Evolutionary conservation across 1,284 basidiomycete species (phyloP).

Genomic region (Cryptococcus maquisensis): DNA sequence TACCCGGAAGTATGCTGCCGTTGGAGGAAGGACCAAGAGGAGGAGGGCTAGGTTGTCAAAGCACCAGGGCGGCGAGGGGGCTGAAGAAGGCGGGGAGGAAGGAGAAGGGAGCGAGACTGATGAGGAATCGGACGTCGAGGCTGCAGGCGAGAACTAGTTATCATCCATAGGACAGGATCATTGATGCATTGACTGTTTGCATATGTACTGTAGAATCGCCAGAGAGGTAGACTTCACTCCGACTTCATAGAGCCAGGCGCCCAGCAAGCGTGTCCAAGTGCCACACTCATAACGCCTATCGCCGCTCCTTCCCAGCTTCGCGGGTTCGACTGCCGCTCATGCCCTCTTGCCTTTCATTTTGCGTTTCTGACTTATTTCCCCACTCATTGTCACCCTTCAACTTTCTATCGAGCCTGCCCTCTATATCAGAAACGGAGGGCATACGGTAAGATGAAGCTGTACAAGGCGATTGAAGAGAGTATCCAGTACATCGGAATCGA

Average conservation of each 20-base stretch:
- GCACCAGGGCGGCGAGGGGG: background rate
- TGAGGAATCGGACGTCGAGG: background rate
- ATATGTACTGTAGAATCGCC: background rate
- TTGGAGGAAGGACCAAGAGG: constrained; percentile 9
- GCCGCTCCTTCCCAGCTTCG: background rate
- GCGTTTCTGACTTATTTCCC: background rate
- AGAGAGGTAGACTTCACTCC: too few relatives aligned
- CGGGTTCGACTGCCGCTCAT: background rate
- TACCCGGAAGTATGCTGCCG: constrained; percentile 69
- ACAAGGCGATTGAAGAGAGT: constrained; percentile 27
- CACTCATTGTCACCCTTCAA: background rate
- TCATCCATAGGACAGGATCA: too few relatives aligned
- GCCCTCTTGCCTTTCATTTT: background rate
- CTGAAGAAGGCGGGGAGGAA: background rate
- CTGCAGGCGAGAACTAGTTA: background rate
- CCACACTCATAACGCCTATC: background rate
- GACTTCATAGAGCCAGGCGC: too few relatives aligned
- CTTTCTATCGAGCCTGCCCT: too few relatives aligned
- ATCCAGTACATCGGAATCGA: constrained; percentile 42
- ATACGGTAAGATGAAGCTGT: too few relatives aligned
- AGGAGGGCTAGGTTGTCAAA: constrained; percentile 8
- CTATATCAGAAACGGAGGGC: too few relatives aligned
- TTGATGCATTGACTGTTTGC: background rate
- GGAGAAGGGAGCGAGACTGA: background rate
- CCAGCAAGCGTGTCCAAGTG: too few relatives aligned